Evolutionary conservation across 768 basidiomycete species (phyloP), one percentile per base, ranked within the genome.

Genomic region (Hygrocybe coccinea): DNA sequence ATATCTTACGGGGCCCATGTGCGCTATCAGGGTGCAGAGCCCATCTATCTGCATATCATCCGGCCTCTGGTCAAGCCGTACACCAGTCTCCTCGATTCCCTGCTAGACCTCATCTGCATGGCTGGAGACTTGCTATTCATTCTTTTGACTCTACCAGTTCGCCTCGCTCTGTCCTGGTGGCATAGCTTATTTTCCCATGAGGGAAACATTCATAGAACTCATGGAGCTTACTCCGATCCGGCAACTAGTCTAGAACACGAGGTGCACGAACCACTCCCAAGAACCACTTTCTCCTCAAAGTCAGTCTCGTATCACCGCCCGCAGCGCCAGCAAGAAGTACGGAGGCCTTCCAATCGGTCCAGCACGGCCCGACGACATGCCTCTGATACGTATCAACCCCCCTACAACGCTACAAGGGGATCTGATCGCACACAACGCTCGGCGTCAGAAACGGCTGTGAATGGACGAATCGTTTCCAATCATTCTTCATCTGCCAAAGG

Each of bases 41-140:
- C 91, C 6, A 79, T 93, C 44, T 90, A 82, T 62, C 75, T 93
- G 17, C 87, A 93, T 67, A 69, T 91, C 54, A 78, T 93, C 10
- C 87, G 91, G 17, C 91, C 91, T 14, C 64, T 87, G 33, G 67
- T 92, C 62, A 87, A 84, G 64, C 91, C 91, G 5, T 89, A 93
- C 62, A 78, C 80, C 12, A 61, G 74, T 5, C 78, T 85, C 1
- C 70, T 92, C 35, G 91, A 93, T 64, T 74, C 81, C 14, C 55
- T 78, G 11, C 73, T 91, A 25, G 86, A 89, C 52, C 58, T 87
- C 22, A 68, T 76, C 36, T 77, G 81, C 50, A 81, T 84, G 68
- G 61, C 84, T 44, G 85, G 86, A 19, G 89, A 91, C 65, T 74
- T 89, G 48, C 47, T 84, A 17, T 74, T 80, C 55, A 69, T 74